Conservation (phyloP, 306 rosid species). For the Biancaea sappan region DNA sequence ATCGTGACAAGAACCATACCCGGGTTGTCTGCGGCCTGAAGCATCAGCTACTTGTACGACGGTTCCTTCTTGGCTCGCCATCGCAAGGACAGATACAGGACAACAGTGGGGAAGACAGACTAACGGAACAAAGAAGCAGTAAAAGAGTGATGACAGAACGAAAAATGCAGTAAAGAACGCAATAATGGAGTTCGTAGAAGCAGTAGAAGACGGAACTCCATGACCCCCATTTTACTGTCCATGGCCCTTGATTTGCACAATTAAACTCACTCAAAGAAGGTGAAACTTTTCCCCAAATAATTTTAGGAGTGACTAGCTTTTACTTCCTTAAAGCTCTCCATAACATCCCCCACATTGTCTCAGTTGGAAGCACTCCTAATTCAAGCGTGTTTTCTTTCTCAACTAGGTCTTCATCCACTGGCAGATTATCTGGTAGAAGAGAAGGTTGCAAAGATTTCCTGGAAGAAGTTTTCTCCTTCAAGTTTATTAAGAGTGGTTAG, state of each 20-base stretch:
- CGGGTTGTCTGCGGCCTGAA: too few relatives aligned
- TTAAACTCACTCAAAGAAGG: constrained; percentile 75
- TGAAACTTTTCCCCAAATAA: constrained; percentile 69
- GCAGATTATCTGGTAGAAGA: constrained; percentile 51
- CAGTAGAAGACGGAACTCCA: too few relatives aligned
- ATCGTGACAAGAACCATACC: too few relatives aligned
- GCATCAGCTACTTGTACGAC: too few relatives aligned
- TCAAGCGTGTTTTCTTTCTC: constrained; percentile 50
- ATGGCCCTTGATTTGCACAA: constrained; percentile 73
- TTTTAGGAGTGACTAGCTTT: constrained; percentile 85
- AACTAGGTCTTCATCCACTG: constrained; percentile 55
- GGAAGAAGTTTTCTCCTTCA: constrained; percentile 74
- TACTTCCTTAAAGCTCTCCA: constrained; percentile 85
- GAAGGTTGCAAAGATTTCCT: constrained; percentile 71
- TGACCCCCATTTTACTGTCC: constrained; percentile 94
- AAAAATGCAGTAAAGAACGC: too few relatives aligned
- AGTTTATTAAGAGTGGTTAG: constrained; percentile 75
- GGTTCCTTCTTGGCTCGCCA: too few relatives aligned
- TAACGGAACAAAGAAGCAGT: too few relatives aligned
- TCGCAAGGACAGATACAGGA: too few relatives aligned
- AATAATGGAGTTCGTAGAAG: too few relatives aligned
- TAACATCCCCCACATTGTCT: constrained; percentile 67
- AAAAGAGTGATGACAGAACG: too few relatives aligned
- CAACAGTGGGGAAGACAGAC: too few relatives aligned
- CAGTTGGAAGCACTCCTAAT: constrained; percentile 83